phyloP scores from a whole-genome alignment of 106 monocot species.

The Narthecium ossifragum region DNA sequence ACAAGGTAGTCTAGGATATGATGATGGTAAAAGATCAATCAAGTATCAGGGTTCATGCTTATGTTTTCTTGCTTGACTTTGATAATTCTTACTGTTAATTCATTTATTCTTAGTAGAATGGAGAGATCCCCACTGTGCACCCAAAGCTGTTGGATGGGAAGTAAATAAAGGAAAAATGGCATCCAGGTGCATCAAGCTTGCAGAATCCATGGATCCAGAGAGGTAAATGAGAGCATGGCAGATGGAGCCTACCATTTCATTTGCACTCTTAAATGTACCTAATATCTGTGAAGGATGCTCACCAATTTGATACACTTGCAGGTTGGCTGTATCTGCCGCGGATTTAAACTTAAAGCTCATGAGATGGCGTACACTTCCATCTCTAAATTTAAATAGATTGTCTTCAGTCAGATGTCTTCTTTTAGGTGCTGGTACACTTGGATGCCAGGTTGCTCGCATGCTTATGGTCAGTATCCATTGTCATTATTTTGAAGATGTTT shows the following conservation, averaged over 20 bases:
- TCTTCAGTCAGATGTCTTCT: slow-evolving; percentile 65
- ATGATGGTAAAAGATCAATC: too few relatives aligned
- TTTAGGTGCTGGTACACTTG: slow-evolving; percentile 91
- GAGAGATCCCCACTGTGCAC: slow-evolving; percentile 40
- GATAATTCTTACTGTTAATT: too few relatives aligned
- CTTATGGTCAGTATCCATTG: slow-evolving; percentile 74
- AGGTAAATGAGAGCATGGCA: too few relatives aligned
- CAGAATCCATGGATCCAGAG: slow-evolving; percentile 86
- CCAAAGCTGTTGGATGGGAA: slow-evolving; percentile 93
- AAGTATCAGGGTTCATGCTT: too few relatives aligned
- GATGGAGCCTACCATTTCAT: too few relatives aligned
- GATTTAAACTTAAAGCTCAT: slow-evolving; percentile 97
- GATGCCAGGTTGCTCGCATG: slow-evolving; percentile 97
- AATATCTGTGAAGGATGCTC: too few relatives aligned
- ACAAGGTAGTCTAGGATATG: slow-evolving; percentile 39
- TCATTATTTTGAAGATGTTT: too few relatives aligned
- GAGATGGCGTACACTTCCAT: slow-evolving; percentile 85
- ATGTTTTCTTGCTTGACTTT: too few relatives aligned
- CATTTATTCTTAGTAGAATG: slow-evolving; percentile 33
- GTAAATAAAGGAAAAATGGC: slow-evolving; percentile 35
- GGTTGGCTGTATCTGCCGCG: slow-evolving; percentile 82
- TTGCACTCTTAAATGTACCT: too few relatives aligned
- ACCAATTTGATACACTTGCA: slow-evolving; percentile 24
- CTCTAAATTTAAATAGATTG: slow-evolving; percentile 50
- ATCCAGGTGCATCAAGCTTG: slow-evolving; percentile 54